A percentile compares a stretch with the other conserved stretches of the same genome.
Evolutionary conservation across 2,329 filamentous ascomycete genomes (phyloP).

Genomic region (Pestalotiopsis sp.): DNA sequence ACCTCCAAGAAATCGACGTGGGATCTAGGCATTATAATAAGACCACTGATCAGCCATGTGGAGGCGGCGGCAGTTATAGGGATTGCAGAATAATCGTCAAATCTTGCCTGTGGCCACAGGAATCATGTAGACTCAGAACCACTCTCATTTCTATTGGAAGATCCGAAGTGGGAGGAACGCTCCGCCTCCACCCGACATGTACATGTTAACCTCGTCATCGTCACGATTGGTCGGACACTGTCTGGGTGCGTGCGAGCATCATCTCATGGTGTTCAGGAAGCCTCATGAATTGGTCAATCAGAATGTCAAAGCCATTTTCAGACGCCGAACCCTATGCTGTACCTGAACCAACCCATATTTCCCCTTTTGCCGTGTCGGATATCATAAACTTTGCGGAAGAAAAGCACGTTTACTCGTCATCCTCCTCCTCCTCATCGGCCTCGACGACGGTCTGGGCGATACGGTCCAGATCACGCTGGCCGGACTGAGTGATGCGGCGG

Average conservation of each 20-base stretch:
- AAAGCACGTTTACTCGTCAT: constrained; percentile 61
- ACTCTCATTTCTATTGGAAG: not conserved
- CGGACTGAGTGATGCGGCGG: constrained; percentile 95
- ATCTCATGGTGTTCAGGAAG: constrained; percentile 8
- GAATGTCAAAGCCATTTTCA: constrained; percentile 29
- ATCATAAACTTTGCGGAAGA: constrained; percentile 4
- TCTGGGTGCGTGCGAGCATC: not conserved
- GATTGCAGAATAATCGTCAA: no score
- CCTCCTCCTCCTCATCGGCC: constrained; percentile 68
- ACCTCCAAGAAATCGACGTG: no score
- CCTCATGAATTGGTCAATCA: constrained; percentile 14
- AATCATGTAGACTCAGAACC: not conserved
- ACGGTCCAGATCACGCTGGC: constrained; percentile 98
- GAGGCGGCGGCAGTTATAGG: no score
- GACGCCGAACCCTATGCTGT: constrained; percentile 35
- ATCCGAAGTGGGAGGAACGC: not conserved
- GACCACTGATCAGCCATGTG: no score
- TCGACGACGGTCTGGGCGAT: constrained; percentile 81
- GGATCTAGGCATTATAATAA: no score
- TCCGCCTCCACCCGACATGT: not conserved
- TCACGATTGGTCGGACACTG: not conserved
- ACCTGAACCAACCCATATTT: constrained; percentile 24
- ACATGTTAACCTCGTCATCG: not conserved
- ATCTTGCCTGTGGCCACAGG: not conserved
- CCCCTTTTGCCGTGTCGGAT: constrained; percentile 9